phyloP scores from a whole-genome alignment of 2,329 filamentous ascomycete genomes.

The Leptographium lundbergii region DNA sequence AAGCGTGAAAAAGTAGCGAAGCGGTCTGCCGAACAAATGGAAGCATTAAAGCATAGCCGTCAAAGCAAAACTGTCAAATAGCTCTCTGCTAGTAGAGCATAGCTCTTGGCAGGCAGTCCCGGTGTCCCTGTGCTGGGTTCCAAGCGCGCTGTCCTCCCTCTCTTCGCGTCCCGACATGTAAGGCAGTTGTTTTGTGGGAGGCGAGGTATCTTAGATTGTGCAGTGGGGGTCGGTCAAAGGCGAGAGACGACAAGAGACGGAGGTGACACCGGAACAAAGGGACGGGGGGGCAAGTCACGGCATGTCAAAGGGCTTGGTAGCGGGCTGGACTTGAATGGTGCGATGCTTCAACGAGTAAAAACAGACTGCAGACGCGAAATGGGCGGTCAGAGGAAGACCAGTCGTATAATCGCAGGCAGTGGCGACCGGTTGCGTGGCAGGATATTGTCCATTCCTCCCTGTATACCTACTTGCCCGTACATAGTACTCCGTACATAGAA shows the following conservation, averaged over 20 bases:
- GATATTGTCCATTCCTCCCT: not conserved
- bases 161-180: not conserved
- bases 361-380: not conserved
- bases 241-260: not conserved
- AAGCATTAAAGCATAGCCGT: not conserved
- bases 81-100: not conserved
- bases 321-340: not conserved
- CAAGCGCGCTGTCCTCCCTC: not conserved
- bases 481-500: not conserved
- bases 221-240: not conserved
- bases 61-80: not conserved
- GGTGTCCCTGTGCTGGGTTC: not conserved
- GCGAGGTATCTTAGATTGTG: not conserved
- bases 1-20: not conserved
- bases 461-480: too few relatives aligned
- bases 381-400: not conserved
- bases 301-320: not conserved
- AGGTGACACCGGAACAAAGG: not conserved
- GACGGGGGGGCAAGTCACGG: not conserved
- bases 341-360: not conserved
- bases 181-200: not conserved
- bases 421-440: not conserved
- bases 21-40: not conserved
- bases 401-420: not conserved
- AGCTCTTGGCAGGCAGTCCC: not conserved